Evolutionary conservation across 139 green algal species (phyloP).

Genomic region (Raphidocelis subcapitata): DNA sequence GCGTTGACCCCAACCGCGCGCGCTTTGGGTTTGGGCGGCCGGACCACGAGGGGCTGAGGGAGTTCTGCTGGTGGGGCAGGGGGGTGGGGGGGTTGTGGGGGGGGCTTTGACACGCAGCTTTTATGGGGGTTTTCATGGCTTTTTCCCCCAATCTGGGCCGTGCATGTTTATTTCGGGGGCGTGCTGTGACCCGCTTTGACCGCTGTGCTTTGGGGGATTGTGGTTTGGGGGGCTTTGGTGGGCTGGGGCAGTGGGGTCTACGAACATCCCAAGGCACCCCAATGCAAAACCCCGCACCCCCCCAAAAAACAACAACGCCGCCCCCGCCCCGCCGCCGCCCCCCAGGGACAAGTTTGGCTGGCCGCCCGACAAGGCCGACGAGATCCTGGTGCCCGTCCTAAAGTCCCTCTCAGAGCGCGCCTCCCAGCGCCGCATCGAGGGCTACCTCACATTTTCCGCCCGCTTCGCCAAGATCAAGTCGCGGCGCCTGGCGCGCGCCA

Average conservation of each 20-base stretch:
- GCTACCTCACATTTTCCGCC: constrained; percentile 74
- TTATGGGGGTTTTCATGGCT: too few relatives aligned
- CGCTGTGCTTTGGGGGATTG: too few relatives aligned
- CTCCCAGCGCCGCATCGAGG: constrained; percentile 77
- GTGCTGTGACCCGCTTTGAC: too few relatives aligned
- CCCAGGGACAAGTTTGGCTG: constrained; percentile 69
- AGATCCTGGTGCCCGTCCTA: constrained; percentile 80
- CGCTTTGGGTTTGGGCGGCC: constrained; percentile 71
- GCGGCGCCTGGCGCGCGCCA: constrained; percentile 56
- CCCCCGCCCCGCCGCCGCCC: neutral
- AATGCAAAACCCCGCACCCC: too few relatives aligned
- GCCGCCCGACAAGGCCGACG: constrained; percentile 52
- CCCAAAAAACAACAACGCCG: neutral
- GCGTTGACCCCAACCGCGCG: constrained; percentile 51
- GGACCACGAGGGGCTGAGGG: constrained; percentile 66
- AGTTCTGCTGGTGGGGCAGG: constrained; percentile 63
- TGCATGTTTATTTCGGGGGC: too few relatives aligned
- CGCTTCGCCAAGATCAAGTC: constrained; percentile 93
- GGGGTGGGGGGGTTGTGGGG: too few relatives aligned
- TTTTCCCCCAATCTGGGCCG: too few relatives aligned
- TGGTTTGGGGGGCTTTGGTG: too few relatives aligned
- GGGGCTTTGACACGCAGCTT: too few relatives aligned
- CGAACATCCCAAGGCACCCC: too few relatives aligned
- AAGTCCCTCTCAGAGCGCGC: constrained; percentile 62
- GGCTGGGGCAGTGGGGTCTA: too few relatives aligned